Conservation (phyloP, 192 early-diverging fungal species). For the Tieghemiomyces parasiticus region DNA sequence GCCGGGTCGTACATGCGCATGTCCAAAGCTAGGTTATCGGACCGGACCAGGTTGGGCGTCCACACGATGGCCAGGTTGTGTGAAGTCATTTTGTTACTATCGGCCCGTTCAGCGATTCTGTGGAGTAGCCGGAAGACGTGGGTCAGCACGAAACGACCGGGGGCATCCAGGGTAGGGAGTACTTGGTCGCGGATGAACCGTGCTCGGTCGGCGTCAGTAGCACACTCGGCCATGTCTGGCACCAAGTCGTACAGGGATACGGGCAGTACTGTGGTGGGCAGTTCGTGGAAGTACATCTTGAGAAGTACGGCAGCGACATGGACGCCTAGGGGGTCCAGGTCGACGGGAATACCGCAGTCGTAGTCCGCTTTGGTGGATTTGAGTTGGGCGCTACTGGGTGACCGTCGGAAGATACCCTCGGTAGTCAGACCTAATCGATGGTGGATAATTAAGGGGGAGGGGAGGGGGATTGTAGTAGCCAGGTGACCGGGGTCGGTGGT, state of each 20-base stretch:
- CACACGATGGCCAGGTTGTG: constrained; percentile 61
- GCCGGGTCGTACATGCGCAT: constrained; percentile 22
- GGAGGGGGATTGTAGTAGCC: no score
- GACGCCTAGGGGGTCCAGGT: constrained; percentile 48
- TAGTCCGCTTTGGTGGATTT: constrained; percentile 44
- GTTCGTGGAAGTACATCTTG: constrained; percentile 71
- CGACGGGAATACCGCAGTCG: constrained; percentile 33
- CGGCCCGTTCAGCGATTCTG: constrained; percentile 14
- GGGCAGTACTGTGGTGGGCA: constrained; percentile 62
- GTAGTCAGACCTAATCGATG: constrained; percentile 40
- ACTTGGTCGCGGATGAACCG: constrained; percentile 21
- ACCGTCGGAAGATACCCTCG: constrained; percentile 75
- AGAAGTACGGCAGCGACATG: constrained; percentile 69
- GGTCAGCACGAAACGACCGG: not conserved
- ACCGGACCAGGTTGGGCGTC: constrained; percentile 61
- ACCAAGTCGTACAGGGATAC: constrained; percentile 40
- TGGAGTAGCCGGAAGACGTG: constrained; percentile 24
- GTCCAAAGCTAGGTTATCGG: constrained; percentile 28
- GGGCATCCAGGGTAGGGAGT: constrained; percentile 10
- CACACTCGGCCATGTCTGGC: constrained; percentile 24
- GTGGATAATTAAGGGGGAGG: not conserved
- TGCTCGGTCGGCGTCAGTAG: constrained; percentile 9
- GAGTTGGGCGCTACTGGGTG: constrained; percentile 56
- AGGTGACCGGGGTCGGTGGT: no score
- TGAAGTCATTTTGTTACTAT: constrained; percentile 68